phyloP scores from a whole-genome alignment of 1,284 basidiomycete species.

The Tetrapyrgos nigripes region DNA sequence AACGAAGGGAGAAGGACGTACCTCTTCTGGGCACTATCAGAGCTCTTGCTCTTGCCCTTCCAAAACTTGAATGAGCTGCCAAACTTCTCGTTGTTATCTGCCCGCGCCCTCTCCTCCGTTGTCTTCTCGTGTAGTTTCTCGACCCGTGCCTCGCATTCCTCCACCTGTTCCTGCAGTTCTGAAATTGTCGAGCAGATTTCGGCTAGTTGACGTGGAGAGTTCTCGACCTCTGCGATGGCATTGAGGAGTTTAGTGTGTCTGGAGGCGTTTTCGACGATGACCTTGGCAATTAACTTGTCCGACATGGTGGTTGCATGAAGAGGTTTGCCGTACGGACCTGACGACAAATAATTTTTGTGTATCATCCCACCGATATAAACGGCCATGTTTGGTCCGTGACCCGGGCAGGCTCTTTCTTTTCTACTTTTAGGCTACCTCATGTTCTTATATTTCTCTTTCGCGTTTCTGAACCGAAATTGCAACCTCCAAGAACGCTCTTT shows the following conservation, averaged over 20 bases:
- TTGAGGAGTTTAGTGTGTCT: slow-evolving; percentile 14
- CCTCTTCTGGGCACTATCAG: slow-evolving; percentile 1
- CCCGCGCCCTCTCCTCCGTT: slow-evolving; percentile 8
- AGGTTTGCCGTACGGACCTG: background rate
- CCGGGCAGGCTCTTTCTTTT: too few relatives aligned
- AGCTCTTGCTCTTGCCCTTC: slow-evolving; percentile 10
- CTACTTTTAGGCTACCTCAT: background rate
- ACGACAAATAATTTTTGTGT: background rate
- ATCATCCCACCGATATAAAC: background rate
- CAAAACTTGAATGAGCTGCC: slow-evolving; percentile 8
- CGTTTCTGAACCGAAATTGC: background rate
- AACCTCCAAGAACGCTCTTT: too few relatives aligned
- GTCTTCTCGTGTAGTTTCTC: slow-evolving; percentile 11
- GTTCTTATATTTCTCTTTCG: background rate
- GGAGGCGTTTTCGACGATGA: slow-evolving; percentile 12
- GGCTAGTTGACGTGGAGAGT: slow-evolving; percentile 7
- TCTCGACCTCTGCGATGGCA: slow-evolving; percentile 9
- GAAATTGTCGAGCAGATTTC: slow-evolving; percentile 4
- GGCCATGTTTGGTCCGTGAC: background rate
- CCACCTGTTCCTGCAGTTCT: slow-evolving; percentile 11
- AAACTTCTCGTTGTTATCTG: slow-evolving; percentile 2
- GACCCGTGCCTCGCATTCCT: slow-evolving; percentile 12
- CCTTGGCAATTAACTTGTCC: slow-evolving; percentile 12
- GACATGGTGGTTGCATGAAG: slow-evolving; percentile 17
- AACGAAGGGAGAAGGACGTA: background rate